Base-by-base conservation (phyloP, 768 basidiomycete genomes). In the Gloeostereum incarnatum region DNA sequence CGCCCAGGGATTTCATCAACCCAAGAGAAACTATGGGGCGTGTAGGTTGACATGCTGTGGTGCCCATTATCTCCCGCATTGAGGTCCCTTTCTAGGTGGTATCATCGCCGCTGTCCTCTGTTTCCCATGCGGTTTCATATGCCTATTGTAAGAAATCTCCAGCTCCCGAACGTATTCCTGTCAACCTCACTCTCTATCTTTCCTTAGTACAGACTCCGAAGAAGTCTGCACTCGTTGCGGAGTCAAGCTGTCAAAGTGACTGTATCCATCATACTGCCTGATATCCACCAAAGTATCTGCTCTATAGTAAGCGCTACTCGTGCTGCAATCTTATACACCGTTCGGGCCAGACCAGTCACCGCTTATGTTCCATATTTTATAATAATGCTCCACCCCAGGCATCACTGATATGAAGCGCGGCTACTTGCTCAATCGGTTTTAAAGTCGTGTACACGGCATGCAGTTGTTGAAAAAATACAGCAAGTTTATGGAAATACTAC, bases 211-310 rank as follows among this genome's bases (percentile, higher is more conserved):
- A 26, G 59, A 62, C 31, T 54, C 54, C 1, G 56, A 61, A 27
- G 48, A 49, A 37, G 49, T 50, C 13, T 62, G 60, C 36, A 37
- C 49, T 17, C 47, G 59, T 18, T 62, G 60, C 32, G 60, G 60
- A n/a, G 45, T 52, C 20, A 46, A 47, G 29, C 36, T 59, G 38
- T 49, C n/a, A n/a, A n/a, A n/a, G n/a, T n/a, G n/a, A n/a, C n/a
- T n/a, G n/a, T n/a, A n/a, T n/a, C n/a, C n/a, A n/a, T n/a, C n/a
- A n/a, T n/a, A 41, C 27, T 51, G 29, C 31, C 22, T 2, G 22
- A 11, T 11, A 9, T 25, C 9, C 35, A 6, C 26, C n/a, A 13
- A 34, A 18, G n/a, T 10, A 19, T 34, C 32, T 13, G n/a, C 11
- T 34, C 10, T 16, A 10, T 11, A 19, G 11, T 36, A 10, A n/a